A percentile compares a stretch with the other conserved stretches of the same genome.
Evolutionary conservation across 768 basidiomycete species (phyloP).

Genomic region (Termitomyces sp.): DNA sequence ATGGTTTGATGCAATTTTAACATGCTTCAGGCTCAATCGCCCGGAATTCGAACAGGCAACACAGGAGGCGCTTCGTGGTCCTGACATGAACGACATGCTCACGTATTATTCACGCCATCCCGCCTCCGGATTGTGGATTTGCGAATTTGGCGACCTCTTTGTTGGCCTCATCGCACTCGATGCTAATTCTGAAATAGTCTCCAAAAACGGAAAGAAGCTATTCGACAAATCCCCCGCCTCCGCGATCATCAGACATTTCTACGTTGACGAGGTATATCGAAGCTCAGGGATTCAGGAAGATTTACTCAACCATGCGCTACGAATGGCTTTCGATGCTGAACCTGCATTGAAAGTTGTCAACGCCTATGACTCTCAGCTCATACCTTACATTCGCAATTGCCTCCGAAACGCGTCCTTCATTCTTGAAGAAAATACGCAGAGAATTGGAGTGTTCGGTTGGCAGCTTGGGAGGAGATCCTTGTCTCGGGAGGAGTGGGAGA

Average conservation of each 20-base stretch:
- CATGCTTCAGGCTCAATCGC: conserved; percentile 61
- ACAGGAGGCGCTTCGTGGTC: conserved; percentile 48
- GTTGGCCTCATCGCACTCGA: conserved; percentile 74
- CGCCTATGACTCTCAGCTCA: conserved; percentile 47
- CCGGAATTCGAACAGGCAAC: conserved; percentile 59
- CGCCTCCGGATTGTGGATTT: conserved; percentile 68
- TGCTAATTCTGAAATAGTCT: conserved; percentile 44
- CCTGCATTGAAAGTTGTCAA: conserved; percentile 43
- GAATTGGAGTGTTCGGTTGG: conserved; percentile 60
- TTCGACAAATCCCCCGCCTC: conserved; percentile 35
- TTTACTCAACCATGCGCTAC: conserved; percentile 57
- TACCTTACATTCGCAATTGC: conserved; percentile 45
- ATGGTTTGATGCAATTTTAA: neutral
- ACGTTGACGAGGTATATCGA: conserved; percentile 66
- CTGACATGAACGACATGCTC: conserved; percentile 53
- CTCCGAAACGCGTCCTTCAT: conserved; percentile 50
- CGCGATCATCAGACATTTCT: conserved; percentile 76
- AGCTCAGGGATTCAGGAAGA: conserved; percentile 59
- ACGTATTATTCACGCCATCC: conserved; percentile 59
- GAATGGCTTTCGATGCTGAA: conserved; percentile 52
- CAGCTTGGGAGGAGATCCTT: conserved; percentile 43
- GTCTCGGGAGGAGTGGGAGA: conserved; percentile 47
- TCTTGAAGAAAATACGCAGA: conserved; percentile 40
- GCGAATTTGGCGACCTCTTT: conserved; percentile 56
- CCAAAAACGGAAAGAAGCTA: conserved; percentile 15